Percentiles rank a stretch among this genome's conserved stretches.
phyloP scores from a whole-genome alignment of 2,329 filamentous ascomycete genomes.

The Xylaria sp. region DNA sequence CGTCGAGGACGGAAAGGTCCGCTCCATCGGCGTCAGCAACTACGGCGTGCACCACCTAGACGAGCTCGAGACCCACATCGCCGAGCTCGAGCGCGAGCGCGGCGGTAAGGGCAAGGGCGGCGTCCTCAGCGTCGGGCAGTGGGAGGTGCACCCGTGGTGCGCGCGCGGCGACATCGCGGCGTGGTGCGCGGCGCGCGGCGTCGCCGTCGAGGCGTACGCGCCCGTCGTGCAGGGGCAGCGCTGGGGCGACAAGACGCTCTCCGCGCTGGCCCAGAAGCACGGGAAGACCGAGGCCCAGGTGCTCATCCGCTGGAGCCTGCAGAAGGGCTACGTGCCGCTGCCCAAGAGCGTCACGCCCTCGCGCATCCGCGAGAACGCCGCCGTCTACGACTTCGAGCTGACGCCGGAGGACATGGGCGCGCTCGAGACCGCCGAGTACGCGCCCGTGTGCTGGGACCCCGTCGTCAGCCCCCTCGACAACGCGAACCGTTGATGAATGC shows the following conservation, averaged over 20 bases:
- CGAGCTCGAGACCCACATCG: slow-evolving; percentile 61
- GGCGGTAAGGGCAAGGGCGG: slow-evolving; percentile 68
- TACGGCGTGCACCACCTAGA: slow-evolving; percentile 66
- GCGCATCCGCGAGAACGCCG: slow-evolving; percentile 66
- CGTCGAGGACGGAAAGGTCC: slow-evolving; percentile 62
- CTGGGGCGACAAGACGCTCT: slow-evolving; percentile 67
- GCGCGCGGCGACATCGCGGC: slow-evolving; percentile 75
- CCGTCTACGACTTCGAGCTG: slow-evolving; percentile 59
- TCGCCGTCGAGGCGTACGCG: slow-evolving; percentile 66
- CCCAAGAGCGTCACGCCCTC: slow-evolving; percentile 73
- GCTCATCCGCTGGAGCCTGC: slow-evolving; percentile 78
- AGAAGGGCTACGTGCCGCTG: slow-evolving; percentile 74
- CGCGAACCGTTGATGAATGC: slow-evolving; percentile 26
- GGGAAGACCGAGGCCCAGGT: slow-evolving; percentile 75
- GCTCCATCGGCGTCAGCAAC: slow-evolving; percentile 66
- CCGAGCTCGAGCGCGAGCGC: slow-evolving; percentile 62
- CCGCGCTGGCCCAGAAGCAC: slow-evolving; percentile 70
- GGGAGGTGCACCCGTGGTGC: slow-evolving; percentile 90
- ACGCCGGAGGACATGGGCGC: slow-evolving; percentile 54
- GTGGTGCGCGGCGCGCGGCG: slow-evolving; percentile 69
- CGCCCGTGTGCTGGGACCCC: slow-evolving; percentile 61
- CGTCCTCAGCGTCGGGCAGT: slow-evolving; percentile 81
- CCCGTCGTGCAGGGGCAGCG: slow-evolving; percentile 69
- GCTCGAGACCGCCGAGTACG: slow-evolving; percentile 55
- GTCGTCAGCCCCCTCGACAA: slow-evolving; percentile 50